Conservation (phyloP, 257 asterid species). For the Solanum medicagineum region DNA sequence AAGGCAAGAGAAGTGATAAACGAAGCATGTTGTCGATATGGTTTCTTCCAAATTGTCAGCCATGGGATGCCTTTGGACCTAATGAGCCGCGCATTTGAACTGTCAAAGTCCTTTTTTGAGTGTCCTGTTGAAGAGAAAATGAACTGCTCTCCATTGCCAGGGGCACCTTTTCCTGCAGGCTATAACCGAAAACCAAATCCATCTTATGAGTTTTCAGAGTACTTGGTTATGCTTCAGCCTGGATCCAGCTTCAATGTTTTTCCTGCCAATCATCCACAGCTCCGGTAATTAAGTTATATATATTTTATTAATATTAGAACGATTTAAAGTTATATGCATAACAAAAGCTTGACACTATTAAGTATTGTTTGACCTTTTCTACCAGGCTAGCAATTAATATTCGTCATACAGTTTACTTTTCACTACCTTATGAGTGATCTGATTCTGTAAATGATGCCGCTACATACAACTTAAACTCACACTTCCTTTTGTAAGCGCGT, state of each 20-base stretch:
- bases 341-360: background rate
- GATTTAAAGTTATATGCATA: background rate
- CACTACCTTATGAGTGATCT: background rate
- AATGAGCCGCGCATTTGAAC: constrained; percentile 27
- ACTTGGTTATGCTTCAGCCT: constrained; percentile 38
- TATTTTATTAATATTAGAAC: background rate
- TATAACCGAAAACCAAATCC: constrained; percentile 33
- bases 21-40: constrained; percentile 30
- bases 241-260: constrained; percentile 9
- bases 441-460: background rate
- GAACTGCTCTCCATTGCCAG: constrained; percentile 8
- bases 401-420: background rate
- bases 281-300: background rate
- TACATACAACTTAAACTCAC: background rate
- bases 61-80: constrained; percentile 39
- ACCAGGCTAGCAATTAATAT: background rate
- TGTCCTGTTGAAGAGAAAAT: constrained; percentile 31
- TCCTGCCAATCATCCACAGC: constrained; percentile 16
- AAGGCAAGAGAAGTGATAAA: constrained; percentile 13
- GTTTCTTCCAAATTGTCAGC: constrained; percentile 34
- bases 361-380: background rate
- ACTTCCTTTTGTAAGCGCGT: background rate
- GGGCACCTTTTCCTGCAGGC: constrained; percentile 37
- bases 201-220: constrained; percentile 38
- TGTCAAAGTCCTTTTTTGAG: constrained; percentile 17